phyloP scores from a whole-genome alignment of 31 red algal genomes.

The Porphyra umbilicalis region DNA sequence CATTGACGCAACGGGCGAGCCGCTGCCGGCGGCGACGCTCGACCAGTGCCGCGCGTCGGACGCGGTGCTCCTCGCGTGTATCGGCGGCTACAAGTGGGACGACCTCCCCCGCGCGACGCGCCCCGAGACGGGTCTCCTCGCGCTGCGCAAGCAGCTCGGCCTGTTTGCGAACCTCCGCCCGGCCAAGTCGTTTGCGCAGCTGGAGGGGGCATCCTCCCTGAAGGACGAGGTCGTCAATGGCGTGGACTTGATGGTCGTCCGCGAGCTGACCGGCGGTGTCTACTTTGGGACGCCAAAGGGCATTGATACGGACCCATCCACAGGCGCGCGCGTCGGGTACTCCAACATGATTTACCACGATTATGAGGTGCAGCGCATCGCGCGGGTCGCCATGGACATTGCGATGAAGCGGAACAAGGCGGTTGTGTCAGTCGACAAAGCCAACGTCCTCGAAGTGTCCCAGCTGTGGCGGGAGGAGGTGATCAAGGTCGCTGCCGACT shows the following conservation, averaged over 20 bases:
- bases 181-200: conserved; percentile 63
- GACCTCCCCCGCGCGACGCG: conserved; percentile 46
- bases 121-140: conserved; percentile 80
- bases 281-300: conserved; percentile 94
- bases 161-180: conserved; percentile 94
- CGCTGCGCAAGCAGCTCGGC: conserved; percentile 67
- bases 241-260: conserved; percentile 93
- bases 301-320: conserved; percentile 31
- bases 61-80: conserved; percentile 78
- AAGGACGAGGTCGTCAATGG: conserved; percentile 71
- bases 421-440: conserved; percentile 85
- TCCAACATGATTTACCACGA: conserved; percentile 95
- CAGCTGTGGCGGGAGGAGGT: conserved; percentile 88
- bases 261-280: conserved; percentile 92
- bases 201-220: conserved; percentile 61
- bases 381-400: conserved; percentile 59
- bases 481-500: conserved; percentile 40
- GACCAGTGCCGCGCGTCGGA: conserved; percentile 37
- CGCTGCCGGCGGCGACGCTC: conserved; percentile 64
- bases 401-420: conserved; percentile 34
- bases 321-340: conserved; percentile 59
- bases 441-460: conserved; percentile 91
- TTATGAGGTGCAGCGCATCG: conserved; percentile 81
- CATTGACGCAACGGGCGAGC: conserved; percentile 63
- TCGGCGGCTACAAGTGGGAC: conserved; percentile 95